Evolutionary conservation across 805 yeast species (phyloP).

Genomic region (Pichia insulana): DNA sequence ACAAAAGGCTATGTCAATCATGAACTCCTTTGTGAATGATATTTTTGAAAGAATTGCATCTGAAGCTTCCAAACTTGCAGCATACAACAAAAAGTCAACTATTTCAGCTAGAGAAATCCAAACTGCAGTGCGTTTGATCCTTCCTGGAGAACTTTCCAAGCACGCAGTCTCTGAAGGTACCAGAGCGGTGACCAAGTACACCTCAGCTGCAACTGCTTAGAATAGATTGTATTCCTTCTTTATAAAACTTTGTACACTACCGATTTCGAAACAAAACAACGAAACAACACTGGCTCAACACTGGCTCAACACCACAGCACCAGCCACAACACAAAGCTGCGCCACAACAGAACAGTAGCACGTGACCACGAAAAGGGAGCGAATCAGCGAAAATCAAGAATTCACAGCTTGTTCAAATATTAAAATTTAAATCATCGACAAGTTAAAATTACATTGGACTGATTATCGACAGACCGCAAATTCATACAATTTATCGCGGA

Average conservation of each 20-base stretch:
- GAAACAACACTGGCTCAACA: too few species aligned
- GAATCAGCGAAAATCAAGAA: too few species aligned
- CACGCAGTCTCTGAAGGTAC: slow-evolving; percentile 99
- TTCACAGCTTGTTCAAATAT: too few species aligned
- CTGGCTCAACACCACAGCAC: too few species aligned
- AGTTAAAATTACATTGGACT: too few species aligned
- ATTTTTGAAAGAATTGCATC: slow-evolving; percentile 96
- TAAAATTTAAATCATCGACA: too few species aligned
- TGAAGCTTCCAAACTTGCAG: slow-evolving; percentile 97
- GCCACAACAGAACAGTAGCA: too few species aligned
- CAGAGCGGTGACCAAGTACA: slow-evolving; percentile 94
- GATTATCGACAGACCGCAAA: too few species aligned
- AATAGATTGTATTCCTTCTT: slow-evolving; percentile 3
- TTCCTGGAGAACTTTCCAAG: slow-evolving; percentile 98
- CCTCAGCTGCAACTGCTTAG: slow-evolving; percentile 48
- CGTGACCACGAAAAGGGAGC: too few species aligned
- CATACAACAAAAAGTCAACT: slow-evolving; percentile 96
- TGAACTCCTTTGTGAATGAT: slow-evolving; percentile 97
- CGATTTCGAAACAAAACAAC: slow-evolving; percentile 1
- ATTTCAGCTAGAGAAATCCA: slow-evolving; percentile 97
- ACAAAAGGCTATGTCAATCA: slow-evolving; percentile 96
- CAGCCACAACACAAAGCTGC: too few species aligned
- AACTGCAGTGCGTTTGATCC: slow-evolving; percentile 95
- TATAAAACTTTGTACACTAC: background rate
- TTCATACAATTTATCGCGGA: too few species aligned